Evolutionary conservation across 306 rosid genomes (phyloP).

Genomic region (Gillenia trifoliata): DNA sequence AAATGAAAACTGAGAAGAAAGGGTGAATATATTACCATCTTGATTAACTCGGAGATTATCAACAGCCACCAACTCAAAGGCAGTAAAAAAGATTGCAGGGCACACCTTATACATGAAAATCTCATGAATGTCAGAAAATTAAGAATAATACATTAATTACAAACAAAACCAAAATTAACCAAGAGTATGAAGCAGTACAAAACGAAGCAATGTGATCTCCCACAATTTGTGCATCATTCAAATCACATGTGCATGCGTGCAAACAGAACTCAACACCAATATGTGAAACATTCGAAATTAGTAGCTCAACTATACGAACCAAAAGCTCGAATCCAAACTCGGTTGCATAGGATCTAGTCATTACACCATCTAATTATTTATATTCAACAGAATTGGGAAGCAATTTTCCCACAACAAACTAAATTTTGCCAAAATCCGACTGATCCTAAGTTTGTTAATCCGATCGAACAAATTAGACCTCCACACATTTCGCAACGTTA

Average conservation of each 20-base stretch:
- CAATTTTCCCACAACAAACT: neutral
- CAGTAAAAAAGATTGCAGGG: neutral
- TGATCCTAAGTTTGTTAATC: neutral
- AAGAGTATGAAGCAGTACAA: neutral
- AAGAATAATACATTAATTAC: neutral
- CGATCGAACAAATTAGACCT: constrained; percentile 1
- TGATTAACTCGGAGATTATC: constrained; percentile 4
- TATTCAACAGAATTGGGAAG: neutral
- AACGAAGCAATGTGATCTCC: neutral
- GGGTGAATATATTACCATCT: constrained; percentile 25
- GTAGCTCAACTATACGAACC: neutral
- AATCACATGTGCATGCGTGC: neutral
- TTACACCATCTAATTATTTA: neutral
- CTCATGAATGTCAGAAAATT: neutral
- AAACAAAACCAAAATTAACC: neutral
- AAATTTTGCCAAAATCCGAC: neutral
- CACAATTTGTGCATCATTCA: neutral
- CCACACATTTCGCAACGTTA: neutral
- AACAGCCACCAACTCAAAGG: constrained; percentile 5
- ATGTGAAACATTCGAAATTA: neutral
- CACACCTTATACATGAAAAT: constrained; percentile 15
- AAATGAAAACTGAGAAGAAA: neutral
- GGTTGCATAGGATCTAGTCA: neutral
- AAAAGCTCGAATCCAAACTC: neutral
- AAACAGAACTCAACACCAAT: neutral